Evolutionary conservation across 805 yeast species (phyloP).

Genomic region (Komagataella pastoris): DNA sequence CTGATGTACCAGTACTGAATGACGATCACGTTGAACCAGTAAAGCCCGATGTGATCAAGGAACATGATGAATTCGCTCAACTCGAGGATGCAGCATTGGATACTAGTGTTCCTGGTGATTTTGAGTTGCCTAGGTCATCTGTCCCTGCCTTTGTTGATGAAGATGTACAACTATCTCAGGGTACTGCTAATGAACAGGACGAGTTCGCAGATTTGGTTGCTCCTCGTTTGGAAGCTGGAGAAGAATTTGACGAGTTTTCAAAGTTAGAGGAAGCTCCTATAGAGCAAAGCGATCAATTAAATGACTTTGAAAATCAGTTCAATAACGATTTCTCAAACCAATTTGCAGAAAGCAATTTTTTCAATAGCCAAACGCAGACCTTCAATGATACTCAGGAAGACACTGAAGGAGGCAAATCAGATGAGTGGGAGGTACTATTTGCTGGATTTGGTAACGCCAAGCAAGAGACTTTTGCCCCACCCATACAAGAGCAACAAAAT

Average conservation of each 20-base stretch:
- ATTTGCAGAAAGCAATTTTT: slow-evolving; percentile 10
- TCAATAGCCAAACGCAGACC: slow-evolving; percentile 8
- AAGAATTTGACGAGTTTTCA: slow-evolving; percentile 19
- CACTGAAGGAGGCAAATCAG: slow-evolving; percentile 30
- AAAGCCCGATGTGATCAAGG: not conserved
- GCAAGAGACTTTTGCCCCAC: slow-evolving; percentile 3
- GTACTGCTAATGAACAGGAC: not conserved
- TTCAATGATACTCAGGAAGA: not conserved
- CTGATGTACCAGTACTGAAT: slow-evolving; percentile 31
- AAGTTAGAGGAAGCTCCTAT: slow-evolving; percentile 19
- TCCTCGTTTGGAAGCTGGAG: not conserved
- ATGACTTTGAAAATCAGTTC: slow-evolving; percentile 17
- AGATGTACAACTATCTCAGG: slow-evolving; percentile 1
- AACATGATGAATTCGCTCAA: not conserved
- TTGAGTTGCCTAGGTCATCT: slow-evolving; percentile 9
- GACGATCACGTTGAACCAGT: slow-evolving; percentile 12
- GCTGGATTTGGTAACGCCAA: slow-evolving; percentile 66
- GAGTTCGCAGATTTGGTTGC: not conserved
- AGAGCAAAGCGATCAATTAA: slow-evolving; percentile 14
- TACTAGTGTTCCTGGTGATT: not conserved
- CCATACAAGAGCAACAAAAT: slow-evolving; percentile 7
- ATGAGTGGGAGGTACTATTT: slow-evolving; percentile 91
- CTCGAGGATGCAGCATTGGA: not conserved
- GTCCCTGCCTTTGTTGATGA: slow-evolving; percentile 11
- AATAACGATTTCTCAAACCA: slow-evolving; percentile 6